These are phyloP conservation scores for Hypoxylon crocopeplum DNA, from an alignment of 495 filamentous ascomycete genomes.

Conservation along the genomic window DNA sequence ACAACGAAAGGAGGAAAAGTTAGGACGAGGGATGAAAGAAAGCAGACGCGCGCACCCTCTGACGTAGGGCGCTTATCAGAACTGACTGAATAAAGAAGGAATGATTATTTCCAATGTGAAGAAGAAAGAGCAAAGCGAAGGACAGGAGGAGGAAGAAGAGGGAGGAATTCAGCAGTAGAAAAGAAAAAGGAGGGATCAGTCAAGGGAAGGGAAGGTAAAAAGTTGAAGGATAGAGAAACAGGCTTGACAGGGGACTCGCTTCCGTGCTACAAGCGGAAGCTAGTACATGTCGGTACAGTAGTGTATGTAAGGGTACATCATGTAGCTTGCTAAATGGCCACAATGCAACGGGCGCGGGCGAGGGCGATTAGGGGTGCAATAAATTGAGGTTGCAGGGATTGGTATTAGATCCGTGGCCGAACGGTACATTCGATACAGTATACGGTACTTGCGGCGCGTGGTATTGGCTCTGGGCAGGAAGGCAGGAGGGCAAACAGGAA, in stretches of 20 bases:
- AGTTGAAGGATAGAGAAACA: conserved; percentile 24
- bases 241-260: conserved; percentile 29
- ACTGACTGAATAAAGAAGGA: conserved; percentile 24
- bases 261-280: conserved; percentile 37
- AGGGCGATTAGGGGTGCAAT: conserved; percentile 26
- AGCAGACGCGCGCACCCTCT: conserved; percentile 22
- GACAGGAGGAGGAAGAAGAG: conserved; percentile 27
- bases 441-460: conserved; percentile 12
- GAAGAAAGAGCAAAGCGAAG: conserved; percentile 34
- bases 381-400: conserved; percentile 37
- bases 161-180: conserved; percentile 35
- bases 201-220: conserved; percentile 22
- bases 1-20: conserved; percentile 20
- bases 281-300: conserved; percentile 17
- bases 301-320: conserved; percentile 17
- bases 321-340: conserved; percentile 21
- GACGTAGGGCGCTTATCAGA: conserved; percentile 21
- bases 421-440: conserved; percentile 22
- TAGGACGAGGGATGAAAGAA: conserved; percentile 15
- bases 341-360: conserved; percentile 25
- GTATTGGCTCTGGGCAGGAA: neutral
- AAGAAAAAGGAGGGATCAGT: conserved; percentile 29
- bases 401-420: conserved; percentile 35
- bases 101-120: conserved; percentile 20
- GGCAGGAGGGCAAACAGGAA: conserved; percentile 17